Evolutionary conservation across 2,329 filamentous ascomycete genomes (phyloP), one percentile per base, ranked within the genome.

Genomic region (Ramularia collo-cygni): DNA sequence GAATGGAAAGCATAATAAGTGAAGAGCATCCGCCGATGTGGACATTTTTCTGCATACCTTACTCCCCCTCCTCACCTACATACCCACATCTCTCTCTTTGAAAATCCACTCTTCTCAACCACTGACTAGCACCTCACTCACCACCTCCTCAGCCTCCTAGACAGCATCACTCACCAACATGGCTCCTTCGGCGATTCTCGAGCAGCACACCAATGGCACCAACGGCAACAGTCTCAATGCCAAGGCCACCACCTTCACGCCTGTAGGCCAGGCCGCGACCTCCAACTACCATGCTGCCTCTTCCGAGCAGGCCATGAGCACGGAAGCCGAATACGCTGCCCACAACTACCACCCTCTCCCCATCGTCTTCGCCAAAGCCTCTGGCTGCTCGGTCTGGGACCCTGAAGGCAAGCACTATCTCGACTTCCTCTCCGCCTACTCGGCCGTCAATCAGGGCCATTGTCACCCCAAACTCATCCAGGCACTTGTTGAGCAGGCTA

Each of bases 271-370:
- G 24, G 6, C 21, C 21, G 21, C 21, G 21, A 49, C 54, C 21
- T 64, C 72, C 26, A 65, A 61, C 44, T 79, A 78, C 70, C 92
- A 95, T 68, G 76, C 87, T 40, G 64, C 84, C 14, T 88, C 90
- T 17, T 89, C 88, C 30, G 70, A 80, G 42, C 72, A 76, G 54
- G 90, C 92, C 55, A 93, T 95, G 63, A 69, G 79, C 38, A 70
- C 80, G 38, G 92, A 98, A 70, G 74, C 85, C 58, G 72, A 85
- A 61, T 90, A 78, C 64, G 92, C 92, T 35, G 92, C 92, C 35
- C 92, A 98, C 77, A 98, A 98, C 74, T 98, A 98, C 74, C 89
- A 96, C 67, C 92, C 92, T 12, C 77, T 98, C 2, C 92, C 92
- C 28, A 81, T 98, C 44, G 92, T 95, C 60, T 95, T 96, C 65